phyloP scores from a whole-genome alignment of 1,139 yeast species.

The Candida gigantensis region DNA sequence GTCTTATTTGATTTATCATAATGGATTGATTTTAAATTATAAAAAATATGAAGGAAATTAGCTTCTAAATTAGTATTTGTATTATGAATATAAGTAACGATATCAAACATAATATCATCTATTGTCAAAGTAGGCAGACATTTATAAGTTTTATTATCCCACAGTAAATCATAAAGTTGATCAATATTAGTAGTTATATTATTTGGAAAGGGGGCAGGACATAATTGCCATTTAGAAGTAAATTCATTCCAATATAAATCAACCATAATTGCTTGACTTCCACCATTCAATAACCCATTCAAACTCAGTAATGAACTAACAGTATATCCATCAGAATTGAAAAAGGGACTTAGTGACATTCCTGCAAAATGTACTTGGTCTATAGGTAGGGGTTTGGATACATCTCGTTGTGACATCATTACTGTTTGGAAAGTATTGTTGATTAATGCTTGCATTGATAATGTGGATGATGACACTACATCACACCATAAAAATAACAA shows the following conservation, averaged over 20 bases:
- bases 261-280: slow-evolving; percentile 53
- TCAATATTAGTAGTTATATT: slow-evolving; percentile 25
- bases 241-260: slow-evolving; percentile 69
- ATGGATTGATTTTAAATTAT: slow-evolving; percentile 40
- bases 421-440: slow-evolving; percentile 29
- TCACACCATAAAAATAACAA: not conserved
- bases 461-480: slow-evolving; percentile 1
- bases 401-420: slow-evolving; percentile 68
- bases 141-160: slow-evolving; percentile 28
- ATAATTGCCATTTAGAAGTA: slow-evolving; percentile 61
- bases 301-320: slow-evolving; percentile 39
- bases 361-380: slow-evolving; percentile 63
- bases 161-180: slow-evolving; percentile 18
- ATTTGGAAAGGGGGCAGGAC: slow-evolving; percentile 53
- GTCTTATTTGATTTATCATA: slow-evolving; percentile 14
- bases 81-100: slow-evolving; percentile 38
- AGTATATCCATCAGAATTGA: slow-evolving; percentile 54
- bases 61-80: slow-evolving; percentile 62
- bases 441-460: slow-evolving; percentile 4
- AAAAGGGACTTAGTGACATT: slow-evolving; percentile 51
- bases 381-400: slow-evolving; percentile 54
- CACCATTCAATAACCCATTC: slow-evolving; percentile 43
- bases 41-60: slow-evolving; percentile 52
- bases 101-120: slow-evolving; percentile 30
- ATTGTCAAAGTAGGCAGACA: slow-evolving; percentile 52